phyloP scores from a whole-genome alignment of 768 basidiomycete species.

The Phylloporus arenicola region DNA sequence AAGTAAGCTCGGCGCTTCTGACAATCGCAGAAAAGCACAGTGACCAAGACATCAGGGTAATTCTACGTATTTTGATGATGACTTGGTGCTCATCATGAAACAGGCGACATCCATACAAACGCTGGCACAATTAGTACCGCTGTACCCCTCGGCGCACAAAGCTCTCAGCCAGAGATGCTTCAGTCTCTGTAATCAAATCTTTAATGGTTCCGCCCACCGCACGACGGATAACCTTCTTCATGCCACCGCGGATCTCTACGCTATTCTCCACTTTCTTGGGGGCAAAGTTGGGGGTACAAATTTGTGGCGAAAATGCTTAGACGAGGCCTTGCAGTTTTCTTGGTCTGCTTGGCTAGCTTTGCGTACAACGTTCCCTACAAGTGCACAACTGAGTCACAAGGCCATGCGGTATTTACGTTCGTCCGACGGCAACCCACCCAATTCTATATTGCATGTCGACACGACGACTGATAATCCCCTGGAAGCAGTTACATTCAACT shows the following conservation, averaged over 20 bases:
- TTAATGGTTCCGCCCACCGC: conserved; percentile 46
- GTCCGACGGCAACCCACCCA: conserved; percentile 8
- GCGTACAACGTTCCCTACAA: conserved; percentile 51
- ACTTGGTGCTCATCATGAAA: conserved; percentile 3
- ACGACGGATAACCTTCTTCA: conserved; percentile 36
- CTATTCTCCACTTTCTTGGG: conserved; percentile 62
- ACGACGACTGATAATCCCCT: conserved; percentile 41
- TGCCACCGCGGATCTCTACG: conserved; percentile 54
- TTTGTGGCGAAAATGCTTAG: conserved; percentile 71
- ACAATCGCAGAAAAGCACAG: conserved; percentile 47
- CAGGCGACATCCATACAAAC: conserved; percentile 45
- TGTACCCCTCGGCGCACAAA: conserved; percentile 66
- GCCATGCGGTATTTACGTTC: conserved; percentile 1
- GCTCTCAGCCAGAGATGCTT: conserved; percentile 49
- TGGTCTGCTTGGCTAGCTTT: conserved; percentile 56
- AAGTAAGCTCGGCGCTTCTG: conserved; percentile 58
- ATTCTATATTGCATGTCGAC: conserved; percentile 10
- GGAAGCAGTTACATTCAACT: conserved; percentile 45
- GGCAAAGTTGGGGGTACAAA: conserved; percentile 72
- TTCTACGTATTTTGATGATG: background rate
- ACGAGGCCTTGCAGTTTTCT: conserved; percentile 62
- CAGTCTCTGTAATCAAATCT: conserved; percentile 46
- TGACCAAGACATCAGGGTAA: conserved; percentile 53
- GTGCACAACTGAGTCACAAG: conserved; percentile 28
- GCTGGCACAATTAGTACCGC: conserved; percentile 49